Evolutionary conservation across 345 rosid species (phyloP).

Genomic region (Aquilaria sinensis): DNA sequence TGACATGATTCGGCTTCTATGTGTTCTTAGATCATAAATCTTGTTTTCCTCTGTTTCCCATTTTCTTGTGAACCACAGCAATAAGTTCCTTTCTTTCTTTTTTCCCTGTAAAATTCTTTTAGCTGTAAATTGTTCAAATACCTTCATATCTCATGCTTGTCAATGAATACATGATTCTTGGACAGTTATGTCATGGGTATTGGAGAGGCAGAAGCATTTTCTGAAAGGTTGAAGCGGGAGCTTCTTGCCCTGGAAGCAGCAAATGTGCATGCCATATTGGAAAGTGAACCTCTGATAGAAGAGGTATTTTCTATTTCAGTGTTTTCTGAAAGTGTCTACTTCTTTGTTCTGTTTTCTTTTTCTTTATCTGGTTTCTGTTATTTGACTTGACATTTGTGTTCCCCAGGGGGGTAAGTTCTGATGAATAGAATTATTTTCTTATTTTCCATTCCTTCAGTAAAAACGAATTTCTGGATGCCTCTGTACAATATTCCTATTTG

Average conservation of each 20-base stretch:
- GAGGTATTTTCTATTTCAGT: constrained; percentile 43
- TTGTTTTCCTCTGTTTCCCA: constrained; percentile 6
- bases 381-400: no score
- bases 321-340: no score
- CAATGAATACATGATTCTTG: constrained; percentile 10
- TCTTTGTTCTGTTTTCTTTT: neutral
- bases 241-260: constrained; percentile 99
- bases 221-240: constrained; percentile 96
- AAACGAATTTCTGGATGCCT: no score
- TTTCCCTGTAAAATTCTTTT: constrained; percentile 1
- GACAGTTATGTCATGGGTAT: constrained; percentile 96
- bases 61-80: constrained; percentile 1
- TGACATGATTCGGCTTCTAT: neutral
- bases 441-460: no score
- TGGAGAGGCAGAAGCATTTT: constrained; percentile 98
- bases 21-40: neutral
- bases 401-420: no score
- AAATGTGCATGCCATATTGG: constrained; percentile 97
- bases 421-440: no score
- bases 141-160: constrained; percentile 4
- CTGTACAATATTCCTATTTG: no score
- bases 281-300: constrained; percentile 90
- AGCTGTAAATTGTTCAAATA: neutral
- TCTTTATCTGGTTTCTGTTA: neutral
- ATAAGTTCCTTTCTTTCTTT: neutral